Conservation (phyloP, 331 rosid species). For the Malus hybrid region DNA sequence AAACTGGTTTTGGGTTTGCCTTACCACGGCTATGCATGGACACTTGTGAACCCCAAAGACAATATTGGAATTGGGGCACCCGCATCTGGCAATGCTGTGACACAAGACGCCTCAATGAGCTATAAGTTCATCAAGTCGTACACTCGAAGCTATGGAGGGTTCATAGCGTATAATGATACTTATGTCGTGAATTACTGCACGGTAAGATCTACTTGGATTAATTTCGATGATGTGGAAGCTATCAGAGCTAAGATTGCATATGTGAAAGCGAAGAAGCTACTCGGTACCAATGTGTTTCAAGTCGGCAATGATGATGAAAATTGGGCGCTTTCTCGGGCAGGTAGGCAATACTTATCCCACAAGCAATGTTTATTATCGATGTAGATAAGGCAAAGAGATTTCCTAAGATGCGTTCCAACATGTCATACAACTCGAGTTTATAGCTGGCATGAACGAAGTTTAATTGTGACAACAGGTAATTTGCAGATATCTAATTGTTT, state of each 20-base stretch:
- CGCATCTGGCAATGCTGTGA: slow-evolving; percentile 21
- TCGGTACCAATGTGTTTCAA: slow-evolving; percentile 46
- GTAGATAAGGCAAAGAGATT: no score
- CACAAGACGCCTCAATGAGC: slow-evolving; percentile 21
- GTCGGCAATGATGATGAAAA: slow-evolving; percentile 32
- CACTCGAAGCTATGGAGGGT: slow-evolving; percentile 14
- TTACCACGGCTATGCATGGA: slow-evolving; percentile 60
- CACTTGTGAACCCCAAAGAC: slow-evolving; percentile 15
- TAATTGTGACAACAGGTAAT: neutral
- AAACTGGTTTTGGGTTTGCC: slow-evolving; percentile 53
- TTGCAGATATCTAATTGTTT: neutral
- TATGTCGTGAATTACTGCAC: slow-evolving; percentile 31
- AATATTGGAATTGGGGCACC: slow-evolving; percentile 16
- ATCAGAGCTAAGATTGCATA: slow-evolving; percentile 42
- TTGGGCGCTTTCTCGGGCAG: slow-evolving; percentile 40
- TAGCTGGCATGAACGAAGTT: neutral
- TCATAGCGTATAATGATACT: slow-evolving; percentile 17
- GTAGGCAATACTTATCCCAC: neutral
- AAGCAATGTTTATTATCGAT: neutral
- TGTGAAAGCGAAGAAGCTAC: slow-evolving; percentile 43
- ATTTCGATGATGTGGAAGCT: slow-evolving; percentile 52
- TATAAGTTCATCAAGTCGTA: slow-evolving; percentile 20
- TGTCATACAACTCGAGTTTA: no score
- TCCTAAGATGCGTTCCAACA: no score
- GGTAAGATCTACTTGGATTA: slow-evolving; percentile 31